A percentile compares a stretch with the other conserved stretches of the same genome.
phyloP scores from a whole-genome alignment of 192 early-diverging fungal genomes.

The Podila clonocystis region DNA sequence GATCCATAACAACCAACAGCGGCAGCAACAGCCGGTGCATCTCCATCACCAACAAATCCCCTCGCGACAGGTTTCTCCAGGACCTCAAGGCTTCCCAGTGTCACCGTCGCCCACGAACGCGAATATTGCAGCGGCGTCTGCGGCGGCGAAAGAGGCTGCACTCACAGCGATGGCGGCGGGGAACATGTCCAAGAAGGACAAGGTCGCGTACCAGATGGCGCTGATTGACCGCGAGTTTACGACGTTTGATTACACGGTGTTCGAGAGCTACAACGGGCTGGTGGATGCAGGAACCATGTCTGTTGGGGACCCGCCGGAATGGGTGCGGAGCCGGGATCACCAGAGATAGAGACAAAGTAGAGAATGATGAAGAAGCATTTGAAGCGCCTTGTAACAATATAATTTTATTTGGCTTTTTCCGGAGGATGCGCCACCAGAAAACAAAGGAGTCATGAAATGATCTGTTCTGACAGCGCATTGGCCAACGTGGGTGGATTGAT shows the following conservation, averaged over 20 bases:
- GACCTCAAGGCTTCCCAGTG: background rate
- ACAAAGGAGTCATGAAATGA: no score
- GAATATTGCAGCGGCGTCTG: background rate
- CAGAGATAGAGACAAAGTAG: no score
- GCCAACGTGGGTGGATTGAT: no score
- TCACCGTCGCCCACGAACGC: background rate
- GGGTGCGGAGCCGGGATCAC: constrained; percentile 59
- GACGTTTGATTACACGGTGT: constrained; percentile 85
- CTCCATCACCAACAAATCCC: constrained; percentile 9
- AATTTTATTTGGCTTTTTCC: no score
- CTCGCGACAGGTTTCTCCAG: constrained; percentile 13
- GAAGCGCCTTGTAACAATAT: no score
- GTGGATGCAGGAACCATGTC: constrained; percentile 67
- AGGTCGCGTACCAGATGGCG: constrained; percentile 69
- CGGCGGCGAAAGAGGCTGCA: constrained; percentile 15
- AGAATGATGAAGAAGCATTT: no score
- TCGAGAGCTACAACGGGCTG: constrained; percentile 75
- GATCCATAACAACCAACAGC: constrained; percentile 11
- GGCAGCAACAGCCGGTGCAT: constrained; percentile 8
- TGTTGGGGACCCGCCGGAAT: constrained; percentile 73
- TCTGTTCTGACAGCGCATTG: no score
- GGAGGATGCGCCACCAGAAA: no score
- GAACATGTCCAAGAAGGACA: constrained; percentile 57
- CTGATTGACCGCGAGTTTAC: constrained; percentile 78
- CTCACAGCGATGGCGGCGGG: background rate